Conservation (phyloP, 108 stramenopile genomes). For the Conticribra weissflogii region DNA sequence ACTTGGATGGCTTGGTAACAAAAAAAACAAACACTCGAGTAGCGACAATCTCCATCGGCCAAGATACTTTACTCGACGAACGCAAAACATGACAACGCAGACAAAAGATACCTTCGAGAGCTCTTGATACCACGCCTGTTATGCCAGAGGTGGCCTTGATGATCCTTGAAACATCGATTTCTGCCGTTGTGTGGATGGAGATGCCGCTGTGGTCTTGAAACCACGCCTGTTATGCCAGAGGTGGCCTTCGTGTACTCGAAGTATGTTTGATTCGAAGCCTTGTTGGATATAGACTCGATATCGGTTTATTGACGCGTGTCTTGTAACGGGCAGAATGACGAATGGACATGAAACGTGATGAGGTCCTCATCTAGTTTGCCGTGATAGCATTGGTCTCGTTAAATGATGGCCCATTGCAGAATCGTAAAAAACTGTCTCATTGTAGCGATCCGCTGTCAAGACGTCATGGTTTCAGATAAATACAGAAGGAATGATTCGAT, state of each 20-base stretch:
- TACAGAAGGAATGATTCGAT: too few species aligned
- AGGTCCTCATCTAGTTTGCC: too few species aligned
- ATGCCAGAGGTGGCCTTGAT: not conserved
- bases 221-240: not conserved
- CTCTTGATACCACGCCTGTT: not conserved
- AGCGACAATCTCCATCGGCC: not conserved
- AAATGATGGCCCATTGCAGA: too few species aligned
- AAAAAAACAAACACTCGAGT: too few species aligned
- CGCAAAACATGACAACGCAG: not conserved
- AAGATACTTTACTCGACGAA: not conserved
- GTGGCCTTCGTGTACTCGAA: not conserved
- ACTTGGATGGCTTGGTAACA: too few species aligned
- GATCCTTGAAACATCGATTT: too few species aligned
- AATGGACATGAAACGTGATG: too few species aligned
- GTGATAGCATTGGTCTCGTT: too few species aligned
- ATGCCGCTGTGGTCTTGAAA: not conserved
- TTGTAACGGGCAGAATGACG: too few species aligned
- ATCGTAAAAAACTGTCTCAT: too few species aligned
- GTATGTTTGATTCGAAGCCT: not conserved
- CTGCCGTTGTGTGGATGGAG: not conserved
- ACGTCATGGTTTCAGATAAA: too few species aligned
- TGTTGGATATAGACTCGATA: not conserved
- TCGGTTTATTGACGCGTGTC: not conserved
- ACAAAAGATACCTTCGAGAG: not conserved
- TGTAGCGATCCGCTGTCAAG: too few species aligned